phyloP scores from a whole-genome alignment of 805 yeast species.

The Schizosaccharomyces lindneri region DNA sequence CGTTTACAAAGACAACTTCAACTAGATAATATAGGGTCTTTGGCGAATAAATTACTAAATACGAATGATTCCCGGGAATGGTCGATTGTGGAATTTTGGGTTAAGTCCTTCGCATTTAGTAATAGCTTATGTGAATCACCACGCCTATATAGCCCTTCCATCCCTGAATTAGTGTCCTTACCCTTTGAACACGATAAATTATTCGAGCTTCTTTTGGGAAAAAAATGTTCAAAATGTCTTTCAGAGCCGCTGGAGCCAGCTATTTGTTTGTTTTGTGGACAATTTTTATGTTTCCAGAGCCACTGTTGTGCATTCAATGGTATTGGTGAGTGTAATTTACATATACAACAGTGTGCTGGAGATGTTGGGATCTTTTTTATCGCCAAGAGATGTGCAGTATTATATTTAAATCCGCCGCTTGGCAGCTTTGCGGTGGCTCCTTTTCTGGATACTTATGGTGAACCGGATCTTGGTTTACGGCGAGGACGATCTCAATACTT shows the following conservation, averaged over 20 bases:
- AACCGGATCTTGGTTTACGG: conserved; percentile 44
- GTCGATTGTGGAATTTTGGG: neutral
- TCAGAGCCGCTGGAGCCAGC: conserved; percentile 40
- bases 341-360: conserved; percentile 28
- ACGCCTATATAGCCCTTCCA: conserved; percentile 29
- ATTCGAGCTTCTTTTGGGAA: conserved; percentile 25
- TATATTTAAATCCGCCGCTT: conserved; percentile 42
- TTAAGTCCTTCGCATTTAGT: neutral
- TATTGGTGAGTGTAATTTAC: conserved; percentile 62
- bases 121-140: neutral
- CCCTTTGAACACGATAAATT: conserved; percentile 46
- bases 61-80: neutral
- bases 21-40: neutral
- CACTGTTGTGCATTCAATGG: conserved; percentile 17
- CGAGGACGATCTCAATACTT: conserved; percentile 49
- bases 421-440: conserved; percentile 77
- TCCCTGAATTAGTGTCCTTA: conserved; percentile 31
- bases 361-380: conserved; percentile 47
- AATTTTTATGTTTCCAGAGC: conserved; percentile 40
- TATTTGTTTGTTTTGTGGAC: conserved; percentile 62
- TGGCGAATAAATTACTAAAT: neutral
- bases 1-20: neutral
- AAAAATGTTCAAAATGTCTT: conserved; percentile 15
- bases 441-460: conserved; percentile 68
- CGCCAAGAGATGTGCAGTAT: conserved; percentile 40